These are phyloP conservation scores for Exophiala calicioides DNA, from an alignment of 2,329 filamentous ascomycete genomes.

Conservation along the genomic window DNA sequence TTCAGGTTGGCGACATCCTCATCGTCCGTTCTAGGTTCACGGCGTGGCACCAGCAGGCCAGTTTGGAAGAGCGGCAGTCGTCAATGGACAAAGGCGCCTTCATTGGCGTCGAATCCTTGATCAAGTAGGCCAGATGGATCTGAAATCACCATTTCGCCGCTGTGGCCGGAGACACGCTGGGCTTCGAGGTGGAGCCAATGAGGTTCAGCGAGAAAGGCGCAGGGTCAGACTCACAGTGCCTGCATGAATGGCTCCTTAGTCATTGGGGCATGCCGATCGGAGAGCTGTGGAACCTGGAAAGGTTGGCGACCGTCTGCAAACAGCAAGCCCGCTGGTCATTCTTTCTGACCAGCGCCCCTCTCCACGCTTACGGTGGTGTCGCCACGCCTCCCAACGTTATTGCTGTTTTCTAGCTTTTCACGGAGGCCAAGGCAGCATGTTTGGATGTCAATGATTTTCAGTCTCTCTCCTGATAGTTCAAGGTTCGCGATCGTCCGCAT, in stretches of 20 bases:
- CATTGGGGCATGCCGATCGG: conserved; percentile 32
- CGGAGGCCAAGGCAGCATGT: too few relatives aligned
- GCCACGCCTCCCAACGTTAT: conserved; percentile 24
- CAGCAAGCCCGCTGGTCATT: conserved; percentile 43
- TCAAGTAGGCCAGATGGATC: conserved; percentile 34
- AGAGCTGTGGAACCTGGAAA: conserved; percentile 40
- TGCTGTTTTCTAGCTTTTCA: too few relatives aligned
- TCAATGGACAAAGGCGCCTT: not conserved
- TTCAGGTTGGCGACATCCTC: conserved; percentile 25
- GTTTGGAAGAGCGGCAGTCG: not conserved
- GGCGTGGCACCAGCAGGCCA: not conserved
- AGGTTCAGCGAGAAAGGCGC: not conserved
- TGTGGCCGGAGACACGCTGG: conserved; percentile 35
- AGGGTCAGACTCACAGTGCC: too few relatives aligned
- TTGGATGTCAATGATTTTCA: too few relatives aligned
- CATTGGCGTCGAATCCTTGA: conserved; percentile 34
- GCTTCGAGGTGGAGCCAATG: conserved; percentile 23
- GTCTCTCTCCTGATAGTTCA: too few relatives aligned
- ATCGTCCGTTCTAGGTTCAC: conserved; percentile 29
- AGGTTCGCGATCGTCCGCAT: too few relatives aligned
- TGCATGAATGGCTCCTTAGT: conserved; percentile 25
- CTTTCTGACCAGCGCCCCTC: conserved; percentile 45
- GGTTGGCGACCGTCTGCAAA: conserved; percentile 37
- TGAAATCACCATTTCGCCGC: conserved; percentile 38
- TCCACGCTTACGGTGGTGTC: conserved; percentile 23